A percentile compares a stretch with the other conserved stretches of the same genome.
Conservation (phyloP, 1,139 yeast species). For the Candida sp. region DNA sequence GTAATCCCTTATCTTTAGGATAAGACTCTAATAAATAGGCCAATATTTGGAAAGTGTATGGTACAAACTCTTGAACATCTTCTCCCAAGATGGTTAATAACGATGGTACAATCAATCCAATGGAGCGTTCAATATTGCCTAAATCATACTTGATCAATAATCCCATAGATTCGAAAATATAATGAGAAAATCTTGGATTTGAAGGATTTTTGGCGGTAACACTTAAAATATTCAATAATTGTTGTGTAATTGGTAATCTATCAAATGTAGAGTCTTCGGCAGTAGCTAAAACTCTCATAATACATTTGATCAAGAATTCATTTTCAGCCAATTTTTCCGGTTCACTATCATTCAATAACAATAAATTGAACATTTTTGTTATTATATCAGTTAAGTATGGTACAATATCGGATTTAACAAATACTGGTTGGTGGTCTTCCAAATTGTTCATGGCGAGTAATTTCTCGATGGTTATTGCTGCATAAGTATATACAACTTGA, state of each 20-base stretch:
- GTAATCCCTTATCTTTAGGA: conserved; percentile 50
- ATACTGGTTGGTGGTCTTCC: conserved; percentile 49
- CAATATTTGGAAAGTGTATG: conserved; percentile 86
- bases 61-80: conserved; percentile 93
- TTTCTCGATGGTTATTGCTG: conserved; percentile 91
- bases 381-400: conserved; percentile 50
- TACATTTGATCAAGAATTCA: conserved; percentile 85
- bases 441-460: conserved; percentile 73
- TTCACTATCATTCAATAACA: conserved; percentile 53
- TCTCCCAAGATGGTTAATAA: conserved; percentile 66
- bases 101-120: conserved; percentile 61
- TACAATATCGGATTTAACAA: conserved; percentile 66
- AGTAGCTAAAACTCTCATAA: conserved; percentile 79
- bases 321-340: conserved; percentile 96
- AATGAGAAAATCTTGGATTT: conserved; percentile 91
- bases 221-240: conserved; percentile 64
- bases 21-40: conserved; percentile 71
- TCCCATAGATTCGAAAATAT: conserved; percentile 84
- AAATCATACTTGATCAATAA: conserved; percentile 59
- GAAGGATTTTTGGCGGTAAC: conserved; percentile 88
- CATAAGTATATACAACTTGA: conserved; percentile 87
- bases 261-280: conserved; percentile 59
- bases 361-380: conserved; percentile 61
- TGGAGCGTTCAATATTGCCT: conserved; percentile 37
- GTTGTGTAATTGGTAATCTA: conserved; percentile 51